These are phyloP conservation scores for Neoconidiobolus thromboides DNA, from an alignment of 371 early-diverging fungal species.

Conservation along the genomic window DNA sequence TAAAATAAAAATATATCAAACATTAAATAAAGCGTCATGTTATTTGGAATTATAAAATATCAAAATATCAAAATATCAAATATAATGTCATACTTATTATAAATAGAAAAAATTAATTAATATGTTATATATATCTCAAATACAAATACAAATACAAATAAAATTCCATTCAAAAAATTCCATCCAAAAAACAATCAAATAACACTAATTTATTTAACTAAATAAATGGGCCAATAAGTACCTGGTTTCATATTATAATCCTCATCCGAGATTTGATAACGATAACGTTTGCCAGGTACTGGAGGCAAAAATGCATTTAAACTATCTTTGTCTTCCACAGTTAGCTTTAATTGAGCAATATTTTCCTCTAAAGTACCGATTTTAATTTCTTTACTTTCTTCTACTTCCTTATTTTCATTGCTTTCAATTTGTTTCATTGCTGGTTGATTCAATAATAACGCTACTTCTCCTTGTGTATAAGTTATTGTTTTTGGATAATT, in stretches of 20 bases:
- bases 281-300: neutral
- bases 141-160: constrained; percentile 6
- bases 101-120: no score
- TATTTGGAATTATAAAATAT: no score
- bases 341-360: neutral
- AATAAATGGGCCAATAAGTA: neutral
- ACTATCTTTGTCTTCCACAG: neutral
- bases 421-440: neutral
- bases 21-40: no score
- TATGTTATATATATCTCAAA: no score
- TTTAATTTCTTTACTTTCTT: neutral
- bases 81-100: no score
- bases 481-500: neutral
- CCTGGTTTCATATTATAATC: neutral
- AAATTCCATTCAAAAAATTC: neutral
- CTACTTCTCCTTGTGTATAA: neutral
- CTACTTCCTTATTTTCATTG: neutral
- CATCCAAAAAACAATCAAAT: neutral
- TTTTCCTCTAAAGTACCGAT: neutral
- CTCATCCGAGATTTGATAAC: neutral
- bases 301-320: neutral
- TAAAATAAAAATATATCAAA: no score
- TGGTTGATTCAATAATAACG: neutral
- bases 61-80: no score
- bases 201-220: neutral